These are phyloP conservation scores for Ogataea henricii DNA, from an alignment of 805 yeast species.

Conservation along the genomic window DNA sequence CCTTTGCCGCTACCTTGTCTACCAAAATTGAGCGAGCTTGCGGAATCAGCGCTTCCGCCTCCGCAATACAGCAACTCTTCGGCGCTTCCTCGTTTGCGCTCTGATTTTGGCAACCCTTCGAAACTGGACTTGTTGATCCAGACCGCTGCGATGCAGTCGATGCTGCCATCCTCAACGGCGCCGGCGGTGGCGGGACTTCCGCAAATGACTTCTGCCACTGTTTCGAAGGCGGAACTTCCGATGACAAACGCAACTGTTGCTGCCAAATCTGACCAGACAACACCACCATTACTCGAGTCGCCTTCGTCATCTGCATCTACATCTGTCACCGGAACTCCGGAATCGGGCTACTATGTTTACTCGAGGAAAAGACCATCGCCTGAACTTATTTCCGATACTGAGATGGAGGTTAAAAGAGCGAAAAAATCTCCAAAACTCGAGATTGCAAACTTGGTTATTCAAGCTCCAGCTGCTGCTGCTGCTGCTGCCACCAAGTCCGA, in stretches of 20 bases:
- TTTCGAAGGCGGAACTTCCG: background rate
- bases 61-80: background rate
- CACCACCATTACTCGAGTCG: background rate
- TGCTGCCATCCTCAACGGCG: background rate
- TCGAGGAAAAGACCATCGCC: slow-evolving; percentile 10
- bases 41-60: background rate
- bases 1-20: slow-evolving; percentile 14
- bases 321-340: background rate
- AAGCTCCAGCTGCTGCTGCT: background rate
- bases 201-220: background rate
- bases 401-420: slow-evolving; percentile 12
- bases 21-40: slow-evolving; percentile 13
- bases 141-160: slow-evolving; percentile 30
- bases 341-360: slow-evolving; percentile 9
- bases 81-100: slow-evolving; percentile 5
- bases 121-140: slow-evolving; percentile 34
- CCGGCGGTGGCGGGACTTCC: background rate
- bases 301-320: background rate
- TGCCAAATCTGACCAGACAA: background rate
- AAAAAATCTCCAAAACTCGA: slow-evolving; percentile 26
- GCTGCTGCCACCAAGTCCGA: slow-evolving; percentile 1
- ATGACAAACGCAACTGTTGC: too few species aligned
- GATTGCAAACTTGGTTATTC: slow-evolving; percentile 23
- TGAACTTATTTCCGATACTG: slow-evolving; percentile 2
- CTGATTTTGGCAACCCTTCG: slow-evolving; percentile 17